These are phyloP conservation scores for Nelumbo lutea DNA, from an alignment of 164 flowering plant species.

Conservation along the genomic window DNA sequence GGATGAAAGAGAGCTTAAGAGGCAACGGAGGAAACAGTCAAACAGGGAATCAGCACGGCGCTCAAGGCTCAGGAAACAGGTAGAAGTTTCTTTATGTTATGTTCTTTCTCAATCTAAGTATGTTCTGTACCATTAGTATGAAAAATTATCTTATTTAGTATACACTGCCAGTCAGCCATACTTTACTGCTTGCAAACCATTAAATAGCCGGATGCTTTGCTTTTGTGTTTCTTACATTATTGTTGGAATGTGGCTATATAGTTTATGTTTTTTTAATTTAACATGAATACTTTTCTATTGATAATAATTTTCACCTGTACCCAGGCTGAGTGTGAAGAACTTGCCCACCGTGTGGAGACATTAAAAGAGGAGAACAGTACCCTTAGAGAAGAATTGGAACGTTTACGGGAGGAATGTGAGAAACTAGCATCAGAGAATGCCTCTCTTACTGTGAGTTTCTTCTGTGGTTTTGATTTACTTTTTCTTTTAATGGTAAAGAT, in stretches of 20 bases:
- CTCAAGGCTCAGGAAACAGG: conserved; percentile 36
- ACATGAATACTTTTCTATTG: neutral
- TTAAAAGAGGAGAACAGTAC: conserved; percentile 24
- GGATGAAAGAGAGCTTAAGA: conserved; percentile 35
- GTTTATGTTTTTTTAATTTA: neutral
- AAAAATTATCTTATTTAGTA: neutral
- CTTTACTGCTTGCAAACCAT: too few species aligned
- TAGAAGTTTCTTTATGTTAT: conserved; percentile 1
- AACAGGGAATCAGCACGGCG: conserved; percentile 36
- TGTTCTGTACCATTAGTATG: neutral
- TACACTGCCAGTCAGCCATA: neutral
- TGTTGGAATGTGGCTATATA: neutral
- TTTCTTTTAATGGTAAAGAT: neutral
- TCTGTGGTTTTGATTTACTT: neutral
- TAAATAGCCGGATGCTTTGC: neutral
- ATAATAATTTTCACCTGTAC: neutral
- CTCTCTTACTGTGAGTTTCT: conserved; percentile 22
- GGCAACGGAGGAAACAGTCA: conserved; percentile 34
- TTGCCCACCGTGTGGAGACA: conserved; percentile 26
- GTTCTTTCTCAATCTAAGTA: neutral
- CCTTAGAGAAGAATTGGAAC: conserved; percentile 27
- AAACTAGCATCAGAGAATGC: conserved; percentile 27
- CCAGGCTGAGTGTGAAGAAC: conserved; percentile 38
- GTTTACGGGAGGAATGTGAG: conserved; percentile 23
- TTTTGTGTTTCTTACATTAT: neutral